Evolutionary conservation across 2,329 filamentous ascomycete species (phyloP), one percentile per base, ranked within the genome.

Genomic region (Alternaria angustiovoidea): DNA sequence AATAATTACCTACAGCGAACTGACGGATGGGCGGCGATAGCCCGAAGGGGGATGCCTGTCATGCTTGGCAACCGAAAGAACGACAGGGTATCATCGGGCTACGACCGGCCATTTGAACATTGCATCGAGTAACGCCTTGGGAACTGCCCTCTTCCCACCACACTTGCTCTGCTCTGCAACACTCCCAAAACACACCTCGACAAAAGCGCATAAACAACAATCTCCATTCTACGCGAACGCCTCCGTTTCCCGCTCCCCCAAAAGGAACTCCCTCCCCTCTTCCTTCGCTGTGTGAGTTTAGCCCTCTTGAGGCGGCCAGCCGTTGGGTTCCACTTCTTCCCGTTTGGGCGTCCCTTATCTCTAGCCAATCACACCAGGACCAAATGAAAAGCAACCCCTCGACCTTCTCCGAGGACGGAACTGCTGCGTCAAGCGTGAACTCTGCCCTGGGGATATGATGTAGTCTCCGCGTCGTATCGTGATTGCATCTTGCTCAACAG

Each of bases 301-400:
- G 22, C 39, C 26, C 43, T 57, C 49, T 46, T 34, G 34, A 46
- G 44, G 48, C 61, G 54, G 57, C 59, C 49, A 53, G 44, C 51
- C 58, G 59, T 54, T 65, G 60, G 34, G 57, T 38, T 52, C 61
- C 63, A 63, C 63, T 30, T 32, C 4, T 49, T 32, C 57, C 53
- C 43, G 28, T 62, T 55, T 64, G 47, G 54, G 61, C 48, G 34
- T 12, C 30, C 56, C 59, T 72, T 75, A 73, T 75, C 72, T 68
- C 63, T 67, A 57, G 47, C 73, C 73, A 74, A 73, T 74, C 54
- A 57, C 53, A 28, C 3, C 26, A 28, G 39, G n/a, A 5, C 12
- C 22, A 42, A 38, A 39, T 34, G 24, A 32, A 48, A 56, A 32
- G 30, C 47, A 57, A n/a, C 34, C 32, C 22, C 48, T 44, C 22